Evolutionary conservation across 768 basidiomycete species (phyloP).

Genomic region (Podaxis mareebaensis): DNA sequence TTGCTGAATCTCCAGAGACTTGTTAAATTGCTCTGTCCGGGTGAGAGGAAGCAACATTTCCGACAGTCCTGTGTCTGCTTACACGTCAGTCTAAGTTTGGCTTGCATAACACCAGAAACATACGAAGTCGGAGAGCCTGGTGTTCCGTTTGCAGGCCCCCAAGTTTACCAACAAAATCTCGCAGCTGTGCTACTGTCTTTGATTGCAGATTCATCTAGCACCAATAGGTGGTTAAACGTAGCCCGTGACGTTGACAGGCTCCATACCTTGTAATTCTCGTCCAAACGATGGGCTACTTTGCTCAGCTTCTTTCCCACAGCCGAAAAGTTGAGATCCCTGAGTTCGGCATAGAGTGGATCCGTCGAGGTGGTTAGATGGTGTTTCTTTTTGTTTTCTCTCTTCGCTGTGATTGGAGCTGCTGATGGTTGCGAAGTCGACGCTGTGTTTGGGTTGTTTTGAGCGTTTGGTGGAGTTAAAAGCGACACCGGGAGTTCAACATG

Average conservation of each 20-base stretch:
- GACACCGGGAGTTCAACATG: constrained; percentile 81
- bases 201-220: constrained; percentile 77
- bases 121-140: constrained; percentile 85
- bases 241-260: background rate
- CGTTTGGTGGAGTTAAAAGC: constrained; percentile 58
- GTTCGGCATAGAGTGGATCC: constrained; percentile 79
- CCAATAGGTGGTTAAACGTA: constrained; percentile 8
- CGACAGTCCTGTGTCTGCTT: constrained; percentile 88
- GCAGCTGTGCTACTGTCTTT: constrained; percentile 87
- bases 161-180: constrained; percentile 93
- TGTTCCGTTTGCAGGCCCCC: constrained; percentile 93
- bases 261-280: constrained; percentile 87
- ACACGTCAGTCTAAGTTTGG: constrained; percentile 11
- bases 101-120: constrained; percentile 30
- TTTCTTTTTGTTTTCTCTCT: constrained; percentile 86
- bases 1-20: constrained; percentile 92
- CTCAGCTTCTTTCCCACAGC: constrained; percentile 82
- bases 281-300: constrained; percentile 77
- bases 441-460: constrained; percentile 44
- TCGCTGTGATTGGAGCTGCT: constrained; percentile 49
- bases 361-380: constrained; percentile 76
- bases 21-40: constrained; percentile 85
- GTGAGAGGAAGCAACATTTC: constrained; percentile 88
- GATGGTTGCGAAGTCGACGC: constrained; percentile 36
- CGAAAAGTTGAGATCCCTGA: constrained; percentile 92